phyloP scores from a whole-genome alignment of 1,284 basidiomycete genomes.

The Laetiporus sulphureus region DNA sequence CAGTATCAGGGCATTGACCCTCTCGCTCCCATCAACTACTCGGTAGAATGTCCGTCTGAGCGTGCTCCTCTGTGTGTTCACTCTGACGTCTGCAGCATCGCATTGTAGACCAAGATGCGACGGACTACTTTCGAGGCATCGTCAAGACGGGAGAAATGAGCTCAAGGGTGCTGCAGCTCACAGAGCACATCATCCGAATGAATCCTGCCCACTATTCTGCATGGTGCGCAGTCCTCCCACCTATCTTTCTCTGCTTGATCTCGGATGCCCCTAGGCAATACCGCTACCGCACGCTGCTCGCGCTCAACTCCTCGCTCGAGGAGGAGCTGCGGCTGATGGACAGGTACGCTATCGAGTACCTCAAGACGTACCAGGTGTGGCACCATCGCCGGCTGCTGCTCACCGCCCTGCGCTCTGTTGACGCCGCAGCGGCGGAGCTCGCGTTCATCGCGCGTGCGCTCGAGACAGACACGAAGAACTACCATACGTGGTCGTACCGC shows the following conservation, averaged over 20 bases:
- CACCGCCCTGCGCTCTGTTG: constrained; percentile 36
- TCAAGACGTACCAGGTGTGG: constrained; percentile 98
- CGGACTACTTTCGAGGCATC: constrained; percentile 85
- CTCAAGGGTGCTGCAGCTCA: constrained; percentile 75
- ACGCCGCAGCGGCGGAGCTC: constrained; percentile 54
- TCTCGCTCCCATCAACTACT: constrained; percentile 87
- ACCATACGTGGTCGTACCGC: constrained; percentile 93
- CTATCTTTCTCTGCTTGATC: not conserved
- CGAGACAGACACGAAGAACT: constrained; percentile 81
- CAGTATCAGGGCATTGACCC: constrained; percentile 77
- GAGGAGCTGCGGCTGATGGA: constrained; percentile 81
- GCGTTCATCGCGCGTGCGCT: constrained; percentile 72
- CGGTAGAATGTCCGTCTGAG: constrained; percentile 67
- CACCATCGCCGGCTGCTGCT: constrained; percentile 88
- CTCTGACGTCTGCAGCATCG: no score
- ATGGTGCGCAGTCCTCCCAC: constrained; percentile 49
- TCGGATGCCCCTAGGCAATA: constrained; percentile 66
- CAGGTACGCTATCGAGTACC: constrained; percentile 69
- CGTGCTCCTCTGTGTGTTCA: no score
- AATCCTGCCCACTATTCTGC: constrained; percentile 95
- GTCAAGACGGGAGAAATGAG: constrained; percentile 73
- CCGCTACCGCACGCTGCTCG: constrained; percentile 78
- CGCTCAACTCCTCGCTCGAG: constrained; percentile 59
- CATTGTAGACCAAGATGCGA: constrained; percentile 79
- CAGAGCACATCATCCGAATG: constrained; percentile 77